A percentile compares a stretch with the other conserved stretches of the same genome.
These are phyloP conservation scores for Lathyrus oleraceus DNA, from an alignment of 306 rosid genomes.

Conservation along the genomic window DNA sequence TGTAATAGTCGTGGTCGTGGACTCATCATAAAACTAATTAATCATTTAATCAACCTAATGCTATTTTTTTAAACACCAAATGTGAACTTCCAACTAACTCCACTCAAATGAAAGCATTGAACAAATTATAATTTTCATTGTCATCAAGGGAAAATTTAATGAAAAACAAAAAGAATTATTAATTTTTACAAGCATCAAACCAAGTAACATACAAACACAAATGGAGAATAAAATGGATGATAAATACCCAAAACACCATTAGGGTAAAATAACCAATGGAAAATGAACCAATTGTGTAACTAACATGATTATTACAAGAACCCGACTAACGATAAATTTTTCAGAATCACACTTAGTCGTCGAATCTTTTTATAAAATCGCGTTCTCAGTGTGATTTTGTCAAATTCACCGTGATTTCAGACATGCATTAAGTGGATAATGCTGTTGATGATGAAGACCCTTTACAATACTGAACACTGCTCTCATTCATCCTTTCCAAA, in stretches of 20 bases:
- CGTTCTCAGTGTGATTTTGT: background rate
- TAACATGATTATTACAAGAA: slow-evolving; percentile 26
- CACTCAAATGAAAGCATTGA: slow-evolving; percentile 30
- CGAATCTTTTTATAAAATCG: background rate
- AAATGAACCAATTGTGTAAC: slow-evolving; percentile 29
- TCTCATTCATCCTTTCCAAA: slow-evolving; percentile 80
- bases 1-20: background rate
- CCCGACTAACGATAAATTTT: background rate
- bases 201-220: slow-evolving; percentile 37
- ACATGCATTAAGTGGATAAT: slow-evolving; percentile 29
- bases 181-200: slow-evolving; percentile 46
- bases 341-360: background rate
- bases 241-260: slow-evolving; percentile 50
- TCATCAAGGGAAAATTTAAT: slow-evolving; percentile 22
- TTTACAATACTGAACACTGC: slow-evolving; percentile 71
- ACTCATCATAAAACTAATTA: background rate
- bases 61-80: background rate
- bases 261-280: background rate
- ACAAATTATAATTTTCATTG: slow-evolving; percentile 41
- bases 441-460: slow-evolving; percentile 48
- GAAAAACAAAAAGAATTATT: slow-evolving; percentile 52
- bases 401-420: background rate
- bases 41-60: background rate
- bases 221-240: slow-evolving; percentile 32
- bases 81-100: background rate